These are phyloP conservation scores for Caryopteris hybrid DNA, from an alignment of 305 asterid species.

Conservation along the genomic window DNA sequence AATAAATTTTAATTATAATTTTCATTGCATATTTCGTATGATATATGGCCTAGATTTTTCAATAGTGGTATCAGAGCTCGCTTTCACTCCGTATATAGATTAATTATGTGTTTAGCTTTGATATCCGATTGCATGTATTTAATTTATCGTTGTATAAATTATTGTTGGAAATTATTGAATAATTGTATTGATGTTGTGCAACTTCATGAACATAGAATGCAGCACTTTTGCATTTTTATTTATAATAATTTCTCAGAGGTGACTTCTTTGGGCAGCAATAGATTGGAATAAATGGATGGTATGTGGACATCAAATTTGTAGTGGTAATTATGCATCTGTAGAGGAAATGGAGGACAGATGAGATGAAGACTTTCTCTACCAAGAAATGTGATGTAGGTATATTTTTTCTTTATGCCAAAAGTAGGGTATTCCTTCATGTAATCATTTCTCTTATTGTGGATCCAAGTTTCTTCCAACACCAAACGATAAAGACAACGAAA, in stretches of 20 bases:
- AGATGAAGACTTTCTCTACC: constrained; percentile 22
- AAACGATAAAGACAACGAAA: constrained; percentile 12
- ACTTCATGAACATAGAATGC: too few species aligned
- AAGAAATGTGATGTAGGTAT: constrained; percentile 18
- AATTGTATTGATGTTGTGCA: too few species aligned
- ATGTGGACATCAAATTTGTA: not conserved
- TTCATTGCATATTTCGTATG: too few species aligned
- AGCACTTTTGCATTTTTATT: too few species aligned
- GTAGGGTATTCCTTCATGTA: constrained; percentile 17
- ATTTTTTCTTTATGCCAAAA: not conserved
- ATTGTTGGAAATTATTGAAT: too few species aligned
- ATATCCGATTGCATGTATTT: too few species aligned
- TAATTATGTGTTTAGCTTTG: too few species aligned
- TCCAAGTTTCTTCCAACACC: not conserved
- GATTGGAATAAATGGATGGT: constrained; percentile 19
- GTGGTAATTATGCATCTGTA: constrained; percentile 13
- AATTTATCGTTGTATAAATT: too few species aligned
- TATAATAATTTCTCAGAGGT: not conserved
- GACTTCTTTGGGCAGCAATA: not conserved
- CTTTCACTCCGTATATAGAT: too few species aligned
- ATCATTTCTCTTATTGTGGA: constrained; percentile 14
- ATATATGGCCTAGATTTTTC: too few species aligned
- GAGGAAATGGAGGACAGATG: constrained; percentile 19
- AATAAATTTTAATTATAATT: too few species aligned
- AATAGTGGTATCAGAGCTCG: too few species aligned